Evolutionary conservation across 345 rosid species (phyloP).

Genomic region (Syzygium oleosum): DNA sequence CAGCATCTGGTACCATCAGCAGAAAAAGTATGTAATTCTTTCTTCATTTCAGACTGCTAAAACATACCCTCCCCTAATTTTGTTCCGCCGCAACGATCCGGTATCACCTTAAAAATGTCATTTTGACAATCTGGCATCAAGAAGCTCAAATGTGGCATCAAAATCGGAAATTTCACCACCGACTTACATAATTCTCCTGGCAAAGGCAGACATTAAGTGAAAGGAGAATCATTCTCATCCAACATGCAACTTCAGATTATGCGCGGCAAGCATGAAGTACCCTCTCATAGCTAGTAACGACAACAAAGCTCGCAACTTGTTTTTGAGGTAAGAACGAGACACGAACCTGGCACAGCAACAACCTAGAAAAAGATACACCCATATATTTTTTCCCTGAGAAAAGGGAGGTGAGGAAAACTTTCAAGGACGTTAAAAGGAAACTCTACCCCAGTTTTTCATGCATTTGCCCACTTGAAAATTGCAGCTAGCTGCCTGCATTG

Average conservation of each 20-base stretch:
- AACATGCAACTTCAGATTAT: not conserved
- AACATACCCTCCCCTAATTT: not conserved
- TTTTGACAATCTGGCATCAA: not conserved
- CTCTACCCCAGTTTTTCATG: not conserved
- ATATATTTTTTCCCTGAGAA: not conserved
- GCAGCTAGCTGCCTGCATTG: not conserved
- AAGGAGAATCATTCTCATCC: not conserved
- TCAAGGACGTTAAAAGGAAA: not conserved
- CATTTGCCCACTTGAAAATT: not conserved
- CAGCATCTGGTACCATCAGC: not conserved
- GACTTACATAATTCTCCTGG: not conserved
- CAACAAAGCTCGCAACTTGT: not conserved
- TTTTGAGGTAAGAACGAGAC: not conserved
- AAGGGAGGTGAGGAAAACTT: not conserved
- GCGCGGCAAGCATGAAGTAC: not conserved
- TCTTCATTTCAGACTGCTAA: not conserved
- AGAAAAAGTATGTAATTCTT: not conserved
- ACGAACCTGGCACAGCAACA: not conserved
- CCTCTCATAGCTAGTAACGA: not conserved
- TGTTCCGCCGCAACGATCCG: not conserved
- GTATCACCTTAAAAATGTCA: not conserved
- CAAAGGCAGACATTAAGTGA: not conserved
- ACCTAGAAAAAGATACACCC: not conserved
- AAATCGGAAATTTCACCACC: not conserved
- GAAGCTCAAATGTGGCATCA: not conserved